Evolutionary conservation across 2,329 filamentous ascomycete genomes (phyloP), one percentile per base, ranked within the genome.

Genomic region (Triangularia verruculosa): DNA sequence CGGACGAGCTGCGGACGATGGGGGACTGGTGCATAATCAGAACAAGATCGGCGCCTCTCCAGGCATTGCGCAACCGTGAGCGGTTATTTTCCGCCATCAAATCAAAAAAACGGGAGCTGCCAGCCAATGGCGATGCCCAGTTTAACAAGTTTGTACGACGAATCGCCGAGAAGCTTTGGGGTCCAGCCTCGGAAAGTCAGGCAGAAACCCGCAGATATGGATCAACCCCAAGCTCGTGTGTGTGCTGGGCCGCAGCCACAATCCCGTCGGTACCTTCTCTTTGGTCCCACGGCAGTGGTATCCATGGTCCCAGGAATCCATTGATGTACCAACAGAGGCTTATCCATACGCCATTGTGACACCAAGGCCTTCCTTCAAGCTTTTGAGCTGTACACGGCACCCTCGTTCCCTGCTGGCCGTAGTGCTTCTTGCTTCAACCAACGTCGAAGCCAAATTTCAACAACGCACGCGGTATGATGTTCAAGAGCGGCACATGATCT

Each of bases 11-110:
- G 27, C 24, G 15, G 25, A 54, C 39, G n/a, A 47, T 6, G 25
- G 51, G 51, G 51, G 27, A 54, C 13, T 13, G 51, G 22, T 54
- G 51, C 51, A 54, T 24, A 28, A 25, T 54, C 51, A 54, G 39
- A 54, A 12, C 3, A 54, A 24, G 51, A 54, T 54, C 51, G 51
- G 20, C 51, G 22, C 51, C 51, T 28, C 51, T 54, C 22, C 11
- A 54, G 51, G 22, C 22, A 27, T 54, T 54, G 22, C 51, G 51
- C 51, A 54, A 54, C 51, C 51, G 39, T 54, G 51, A 54, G 51
- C 22, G 51, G 51, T 27, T 54, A 54, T 54, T 54, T 25, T 27
- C 51, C 51, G 25, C 51, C 22, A 9, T 47, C 39, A 47, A 47
- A 47, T 47, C 17, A 47, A 47, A 47, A 47, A 43, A 20, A 22